phyloP scores from a whole-genome alignment of 192 early-diverging fungal species.

The Entomortierella beljakovae region DNA sequence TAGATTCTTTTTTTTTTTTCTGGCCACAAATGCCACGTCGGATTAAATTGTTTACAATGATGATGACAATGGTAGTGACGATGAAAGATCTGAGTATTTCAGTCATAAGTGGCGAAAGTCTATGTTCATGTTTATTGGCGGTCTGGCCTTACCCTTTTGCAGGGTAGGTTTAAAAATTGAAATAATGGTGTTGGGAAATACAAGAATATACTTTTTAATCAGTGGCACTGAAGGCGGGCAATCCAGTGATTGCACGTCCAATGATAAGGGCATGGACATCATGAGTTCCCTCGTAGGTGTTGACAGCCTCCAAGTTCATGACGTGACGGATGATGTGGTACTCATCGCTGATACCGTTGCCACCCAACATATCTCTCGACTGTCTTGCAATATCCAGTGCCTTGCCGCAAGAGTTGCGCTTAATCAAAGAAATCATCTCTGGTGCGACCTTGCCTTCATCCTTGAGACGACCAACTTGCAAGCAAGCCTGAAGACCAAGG shows the following conservation, averaged over 20 bases:
- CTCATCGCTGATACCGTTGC: conserved; percentile 96
- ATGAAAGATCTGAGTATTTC: too few species aligned
- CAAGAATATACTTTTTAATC: too few species aligned
- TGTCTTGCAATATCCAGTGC: conserved; percentile 91
- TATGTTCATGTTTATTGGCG: too few species aligned
- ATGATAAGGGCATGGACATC: conserved; percentile 96
- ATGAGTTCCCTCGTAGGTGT: conserved; percentile 97
- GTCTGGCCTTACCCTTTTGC: too few species aligned
- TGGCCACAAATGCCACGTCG: too few species aligned
- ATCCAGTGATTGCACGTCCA: conserved; percentile 94
- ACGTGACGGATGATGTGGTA: conserved; percentile 97
- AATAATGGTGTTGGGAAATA: too few species aligned
- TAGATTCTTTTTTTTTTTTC: too few species aligned
- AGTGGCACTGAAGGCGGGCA: conserved; percentile 73
- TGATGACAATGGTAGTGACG: too few species aligned
- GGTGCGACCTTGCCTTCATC: conserved; percentile 86
- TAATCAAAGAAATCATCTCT: conserved; percentile 97
- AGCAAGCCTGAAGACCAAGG: conserved; percentile 86
- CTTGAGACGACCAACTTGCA: conserved; percentile 94
- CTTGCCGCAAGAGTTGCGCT: conserved; percentile 97
- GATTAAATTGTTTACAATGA: too few species aligned
- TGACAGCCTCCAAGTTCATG: conserved; percentile 92
- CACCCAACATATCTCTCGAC: conserved; percentile 93
- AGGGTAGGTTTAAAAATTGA: too few species aligned
- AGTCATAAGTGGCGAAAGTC: too few species aligned